A percentile compares a stretch with the other conserved stretches of the same genome.
Conservation (phyloP, 352 stramenopile species). For the Pythium oligandrum region DNA sequence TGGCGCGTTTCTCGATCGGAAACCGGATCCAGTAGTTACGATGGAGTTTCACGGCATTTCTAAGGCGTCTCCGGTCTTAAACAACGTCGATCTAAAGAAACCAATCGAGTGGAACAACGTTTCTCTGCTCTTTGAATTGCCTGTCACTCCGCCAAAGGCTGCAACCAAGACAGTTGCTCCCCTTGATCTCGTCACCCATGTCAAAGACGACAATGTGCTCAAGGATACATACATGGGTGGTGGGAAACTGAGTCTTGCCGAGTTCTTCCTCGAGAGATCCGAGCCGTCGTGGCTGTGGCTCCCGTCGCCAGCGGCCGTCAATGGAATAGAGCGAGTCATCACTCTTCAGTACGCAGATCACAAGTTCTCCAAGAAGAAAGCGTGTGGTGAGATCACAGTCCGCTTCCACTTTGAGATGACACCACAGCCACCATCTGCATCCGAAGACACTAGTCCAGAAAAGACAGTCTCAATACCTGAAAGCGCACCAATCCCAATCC, state of each 20-base stretch:
- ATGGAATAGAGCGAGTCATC: conserved; percentile 13
- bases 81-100: conserved; percentile 38
- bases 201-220: conserved; percentile 39
- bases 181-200: conserved; percentile 24
- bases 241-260: conserved; percentile 23
- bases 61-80: conserved; percentile 18
- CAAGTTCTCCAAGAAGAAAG: conserved; percentile 30
- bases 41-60: conserved; percentile 25
- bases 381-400: conserved; percentile 31
- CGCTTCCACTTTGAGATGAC: conserved; percentile 23
- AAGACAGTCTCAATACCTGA: no score
- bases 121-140: conserved; percentile 23
- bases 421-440: no score
- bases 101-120: conserved; percentile 18
- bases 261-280: conserved; percentile 17
- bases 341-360: conserved; percentile 24
- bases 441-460: no score
- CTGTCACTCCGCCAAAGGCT: not conserved
- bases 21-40: conserved; percentile 30
- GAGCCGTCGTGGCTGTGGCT: conserved; percentile 4
- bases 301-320: not conserved
- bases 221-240: conserved; percentile 42
- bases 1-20: conserved; percentile 30
- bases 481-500: no score
- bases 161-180: conserved; percentile 15